Base-by-base conservation (phyloP, 108 stramenopile genomes). In the Fistulifera pelliculosa region DNA sequence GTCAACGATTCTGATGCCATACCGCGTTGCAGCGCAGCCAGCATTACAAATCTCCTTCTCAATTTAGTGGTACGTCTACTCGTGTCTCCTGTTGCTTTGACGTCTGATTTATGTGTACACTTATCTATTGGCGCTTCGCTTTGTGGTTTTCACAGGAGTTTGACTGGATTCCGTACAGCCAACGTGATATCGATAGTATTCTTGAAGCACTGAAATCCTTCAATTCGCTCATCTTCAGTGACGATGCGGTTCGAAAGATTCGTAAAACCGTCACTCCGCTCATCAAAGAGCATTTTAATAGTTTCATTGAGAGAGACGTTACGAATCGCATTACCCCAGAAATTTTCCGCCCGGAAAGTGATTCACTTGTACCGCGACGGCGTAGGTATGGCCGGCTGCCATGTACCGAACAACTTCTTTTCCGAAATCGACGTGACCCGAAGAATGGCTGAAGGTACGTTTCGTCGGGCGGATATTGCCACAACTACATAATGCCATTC, bases 291-390 rank as follows among this genome's bases (percentile, higher is more conserved):
- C n/a, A n/a, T 6, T 16, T 51, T 23, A 12, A 5, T n/a, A 3
- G 7, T 54, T 23, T 16, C 8, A 54, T 40, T 16, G 38, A 54
- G 38, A 18, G 17, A 7, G 25, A 27, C 7, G 23, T 14, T 12
- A 22, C 35, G 14, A 58, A 50, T 14, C 61, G 69, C 40, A 56
- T 65, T 54, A 44, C 56, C 13, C 64, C 56, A 5, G 52, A 58
- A 4, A 41, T 76, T n/a, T 68, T 58, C 54, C 69, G 64, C 25
- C 73, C 90, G 90, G 6, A 75, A 57, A 10, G 83, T 81, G 49
- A 74, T 92, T 48, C 90, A 92, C 53, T 72, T 92, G 54, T 87
- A 74, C 59, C 73, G 85, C 5, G 84, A 92, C 54, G 90, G 90
- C 1, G 64, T 66, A 53, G 80, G 85, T 10, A 57, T 83, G 17